Base-by-base conservation (phyloP, 1,139 yeast genomes). In the Hyphopichia khmerensis region DNA sequence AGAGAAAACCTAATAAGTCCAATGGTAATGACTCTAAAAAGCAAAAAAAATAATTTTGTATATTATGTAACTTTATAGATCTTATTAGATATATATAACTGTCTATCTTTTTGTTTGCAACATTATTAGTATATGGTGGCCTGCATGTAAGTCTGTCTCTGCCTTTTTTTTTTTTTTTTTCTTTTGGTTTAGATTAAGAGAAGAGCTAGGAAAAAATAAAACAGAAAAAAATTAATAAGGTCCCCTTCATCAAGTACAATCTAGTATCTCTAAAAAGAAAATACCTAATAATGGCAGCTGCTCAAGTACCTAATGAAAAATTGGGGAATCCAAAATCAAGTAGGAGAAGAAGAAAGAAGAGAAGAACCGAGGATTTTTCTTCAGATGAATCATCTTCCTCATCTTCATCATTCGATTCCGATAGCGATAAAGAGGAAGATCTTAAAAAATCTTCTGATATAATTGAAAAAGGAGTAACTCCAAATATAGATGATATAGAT, bases 341-440 rank as follows among this genome's bases (percentile, higher is more conserved):
- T 45, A 66, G 75, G 43, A 65, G 77, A 57, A 77, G 86, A 50
- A 71, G 84, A 58, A 84, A 84, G 75, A 84, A 83, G 79, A 82
- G 90, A 79, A 84, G 91, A 80, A 84, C 91, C 0, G 87, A 83
- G 43, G 82, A 71, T 45, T 68, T 69, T 36, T 71, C 77, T 0
- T 66, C 72, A 4, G 68, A 67, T 36, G 80, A 79, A 29, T 71
- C 71, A 19, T 76, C 81, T 18, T 69, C 77, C 1, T 70, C 77
- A 2, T 62, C 64, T 8, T 54, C 64, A 3, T 47, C 54, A 4
- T 46, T 44, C 6, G 21, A 34, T 8, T 50, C 48, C 18, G 49
- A 43, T 27, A 44, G 51, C 29, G 46, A 48, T 5, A 42, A 44
- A 11, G 49, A 41, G 26, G 50, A 49, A 33, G 43, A 44, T 23